Percentiles rank a stretch among this genome's conserved stretches.
Conservation (phyloP, 495 filamentous ascomycete genomes). For the Paragyromitra xinjiangensis region DNA sequence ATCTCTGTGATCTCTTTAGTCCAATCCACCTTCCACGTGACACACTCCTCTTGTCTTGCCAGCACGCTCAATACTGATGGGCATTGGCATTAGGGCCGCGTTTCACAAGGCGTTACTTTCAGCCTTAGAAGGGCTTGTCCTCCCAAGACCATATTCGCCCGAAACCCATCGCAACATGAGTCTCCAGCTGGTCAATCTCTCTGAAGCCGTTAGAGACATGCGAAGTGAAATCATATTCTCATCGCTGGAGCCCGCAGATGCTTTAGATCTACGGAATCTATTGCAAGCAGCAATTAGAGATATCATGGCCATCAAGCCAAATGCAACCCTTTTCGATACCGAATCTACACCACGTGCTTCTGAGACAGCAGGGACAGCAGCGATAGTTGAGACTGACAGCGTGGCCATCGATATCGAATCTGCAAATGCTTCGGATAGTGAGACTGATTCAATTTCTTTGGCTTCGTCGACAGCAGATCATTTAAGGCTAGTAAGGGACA, state of each 20-base stretch:
- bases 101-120: conserved; percentile 59
- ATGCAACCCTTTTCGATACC: conserved; percentile 60
- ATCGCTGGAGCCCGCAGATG: conserved; percentile 63
- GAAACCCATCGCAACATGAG: conserved; percentile 59
- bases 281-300: conserved; percentile 65
- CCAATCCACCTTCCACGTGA: conserved; percentile 13
- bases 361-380: not conserved
- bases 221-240: conserved; percentile 65
- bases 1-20: conserved; percentile 11
- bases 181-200: conserved; percentile 64
- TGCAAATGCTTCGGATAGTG: conserved; percentile 1
- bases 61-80: conserved; percentile 38
- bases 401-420: conserved; percentile 60
- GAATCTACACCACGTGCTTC: conserved; percentile 4
- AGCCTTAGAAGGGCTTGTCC: conserved; percentile 60
- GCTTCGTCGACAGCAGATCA: conserved; percentile 40
- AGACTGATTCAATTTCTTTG: conserved; percentile 30
- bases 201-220: conserved; percentile 66
- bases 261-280: conserved; percentile 63
- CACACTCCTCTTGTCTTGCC: not conserved
- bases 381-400: conserved; percentile 30
- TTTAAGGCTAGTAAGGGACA: conserved; percentile 58
- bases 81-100: conserved; percentile 55
- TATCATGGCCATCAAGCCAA: conserved; percentile 61
- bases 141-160: conserved; percentile 60